phyloP scores from a whole-genome alignment of 495 filamentous ascomycete genomes.

The Aspergillus nidulans region DNA sequence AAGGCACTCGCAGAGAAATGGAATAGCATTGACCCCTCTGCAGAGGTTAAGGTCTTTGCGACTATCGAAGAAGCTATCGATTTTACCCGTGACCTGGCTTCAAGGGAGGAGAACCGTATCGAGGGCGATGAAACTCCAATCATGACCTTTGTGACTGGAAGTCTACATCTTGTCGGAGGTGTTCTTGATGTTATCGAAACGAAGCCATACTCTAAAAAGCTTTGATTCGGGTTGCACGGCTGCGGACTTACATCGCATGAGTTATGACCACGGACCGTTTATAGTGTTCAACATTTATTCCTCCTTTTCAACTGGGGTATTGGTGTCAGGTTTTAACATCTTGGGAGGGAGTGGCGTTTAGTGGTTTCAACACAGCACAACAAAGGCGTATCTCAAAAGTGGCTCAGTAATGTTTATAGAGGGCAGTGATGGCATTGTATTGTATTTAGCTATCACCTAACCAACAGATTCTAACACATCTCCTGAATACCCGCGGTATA shows the following conservation, averaged over 20 bases:
- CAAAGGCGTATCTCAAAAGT: neutral
- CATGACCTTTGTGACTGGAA: constrained; percentile 69
- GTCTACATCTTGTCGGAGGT: constrained; percentile 82
- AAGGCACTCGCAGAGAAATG: constrained; percentile 69
- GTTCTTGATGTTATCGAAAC: constrained; percentile 72
- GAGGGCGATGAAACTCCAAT: constrained; percentile 36
- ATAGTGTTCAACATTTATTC: constrained; percentile 16
- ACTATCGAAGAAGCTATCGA: constrained; percentile 86
- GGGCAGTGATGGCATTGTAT: neutral
- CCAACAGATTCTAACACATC: neutral
- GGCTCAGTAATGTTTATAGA: neutral
- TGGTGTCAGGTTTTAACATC: constrained; percentile 2
- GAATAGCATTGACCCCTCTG: constrained; percentile 57
- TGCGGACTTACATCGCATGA: neutral
- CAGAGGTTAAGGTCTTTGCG: constrained; percentile 59
- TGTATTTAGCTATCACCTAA: neutral
- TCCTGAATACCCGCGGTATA: neutral
- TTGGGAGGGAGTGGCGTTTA: constrained; percentile 1
- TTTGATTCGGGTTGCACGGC: neutral
- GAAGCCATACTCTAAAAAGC: constrained; percentile 27
- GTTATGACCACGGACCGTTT: neutral
- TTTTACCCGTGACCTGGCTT: constrained; percentile 53
- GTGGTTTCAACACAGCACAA: constrained; percentile 2
- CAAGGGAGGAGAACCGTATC: constrained; percentile 25
- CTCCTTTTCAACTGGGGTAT: constrained; percentile 13